Evolutionary conservation across 75 land plant species (phyloP).

Genomic region (Cryptomeria japonica): DNA sequence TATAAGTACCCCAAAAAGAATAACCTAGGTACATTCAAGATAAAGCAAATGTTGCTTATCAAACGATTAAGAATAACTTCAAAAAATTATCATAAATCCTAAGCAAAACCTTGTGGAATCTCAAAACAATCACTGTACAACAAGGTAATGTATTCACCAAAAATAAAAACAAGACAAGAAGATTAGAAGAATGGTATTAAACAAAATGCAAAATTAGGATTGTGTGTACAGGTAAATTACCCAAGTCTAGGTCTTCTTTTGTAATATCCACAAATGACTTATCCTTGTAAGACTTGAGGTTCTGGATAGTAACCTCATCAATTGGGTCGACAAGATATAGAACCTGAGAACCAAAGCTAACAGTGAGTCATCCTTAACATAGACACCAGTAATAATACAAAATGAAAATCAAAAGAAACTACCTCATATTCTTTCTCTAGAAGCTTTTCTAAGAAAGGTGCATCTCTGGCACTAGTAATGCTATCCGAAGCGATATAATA

Average conservation of each 20-base stretch:
- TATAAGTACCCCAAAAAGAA: background rate
- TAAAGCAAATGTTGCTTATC: background rate
- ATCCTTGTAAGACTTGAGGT: conserved; percentile 84
- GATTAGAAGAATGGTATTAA: background rate
- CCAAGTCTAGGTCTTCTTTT: conserved; percentile 94
- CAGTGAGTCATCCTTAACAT: background rate
- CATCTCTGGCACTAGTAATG: conserved; percentile 81
- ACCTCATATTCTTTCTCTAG: conserved; percentile 82
- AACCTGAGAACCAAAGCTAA: conserved; percentile 48
- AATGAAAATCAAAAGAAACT: background rate
- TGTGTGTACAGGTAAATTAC: conserved; percentile 29
- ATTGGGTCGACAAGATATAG: conserved; percentile 88
- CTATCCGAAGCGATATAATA: conserved; percentile 94
- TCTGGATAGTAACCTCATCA: conserved; percentile 85
- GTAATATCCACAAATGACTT: conserved; percentile 95
- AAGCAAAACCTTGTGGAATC: background rate
- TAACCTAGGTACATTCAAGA: background rate
- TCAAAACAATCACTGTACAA: background rate
- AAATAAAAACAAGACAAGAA: background rate
- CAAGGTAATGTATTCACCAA: background rate
- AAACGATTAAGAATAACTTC: background rate
- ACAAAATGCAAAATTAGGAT: background rate
- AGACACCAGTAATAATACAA: background rate
- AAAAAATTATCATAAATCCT: background rate
- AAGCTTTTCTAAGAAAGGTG: conserved; percentile 92